These are phyloP conservation scores for Russula compacta DNA, from an alignment of 768 basidiomycete genomes.

Conservation along the genomic window DNA sequence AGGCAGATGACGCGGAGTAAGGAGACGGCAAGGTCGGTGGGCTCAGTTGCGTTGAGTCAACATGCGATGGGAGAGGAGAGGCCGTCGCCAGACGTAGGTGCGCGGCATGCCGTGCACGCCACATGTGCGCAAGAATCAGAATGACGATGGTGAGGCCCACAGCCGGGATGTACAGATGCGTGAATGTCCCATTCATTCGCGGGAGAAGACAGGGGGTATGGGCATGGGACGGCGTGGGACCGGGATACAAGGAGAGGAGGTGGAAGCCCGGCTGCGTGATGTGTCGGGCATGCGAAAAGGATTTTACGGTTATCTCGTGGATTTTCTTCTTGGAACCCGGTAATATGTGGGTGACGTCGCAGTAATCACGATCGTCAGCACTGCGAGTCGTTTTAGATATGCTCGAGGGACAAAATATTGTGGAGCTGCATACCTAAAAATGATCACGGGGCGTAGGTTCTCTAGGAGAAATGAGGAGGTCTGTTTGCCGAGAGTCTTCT, in stretches of 20 bases:
- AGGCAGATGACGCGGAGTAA: slow-evolving; percentile 20
- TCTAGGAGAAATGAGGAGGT: slow-evolving; percentile 67
- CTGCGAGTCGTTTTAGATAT: slow-evolving; percentile 28
- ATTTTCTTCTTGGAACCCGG: slow-evolving; percentile 27
- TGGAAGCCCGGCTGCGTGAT: slow-evolving; percentile 78
- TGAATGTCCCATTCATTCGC: slow-evolving; percentile 53
- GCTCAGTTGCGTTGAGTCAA: not conserved
- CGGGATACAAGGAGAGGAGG: slow-evolving; percentile 58
- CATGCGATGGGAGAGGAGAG: slow-evolving; percentile 11
- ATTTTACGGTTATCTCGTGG: slow-evolving; percentile 81
- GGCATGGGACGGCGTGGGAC: slow-evolving; percentile 35
- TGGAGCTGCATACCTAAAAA: slow-evolving; percentile 53
- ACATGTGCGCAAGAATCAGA: slow-evolving; percentile 38
- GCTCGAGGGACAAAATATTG: not conserved
- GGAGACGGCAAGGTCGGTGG: slow-evolving; percentile 4
- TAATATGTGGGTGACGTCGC: slow-evolving; percentile 55
- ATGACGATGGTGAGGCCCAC: slow-evolving; percentile 43
- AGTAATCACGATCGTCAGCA: slow-evolving; percentile 90
- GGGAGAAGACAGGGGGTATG: slow-evolving; percentile 77
- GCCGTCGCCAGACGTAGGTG: slow-evolving; percentile 15
- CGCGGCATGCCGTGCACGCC: slow-evolving; percentile 10
- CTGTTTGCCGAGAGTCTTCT: slow-evolving; percentile 72
- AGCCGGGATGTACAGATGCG: slow-evolving; percentile 54
- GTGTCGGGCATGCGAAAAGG: slow-evolving; percentile 69
- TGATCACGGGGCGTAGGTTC: slow-evolving; percentile 48